phyloP scores from a whole-genome alignment of 129 eudicot species.

The Pittosporum tobira region DNA sequence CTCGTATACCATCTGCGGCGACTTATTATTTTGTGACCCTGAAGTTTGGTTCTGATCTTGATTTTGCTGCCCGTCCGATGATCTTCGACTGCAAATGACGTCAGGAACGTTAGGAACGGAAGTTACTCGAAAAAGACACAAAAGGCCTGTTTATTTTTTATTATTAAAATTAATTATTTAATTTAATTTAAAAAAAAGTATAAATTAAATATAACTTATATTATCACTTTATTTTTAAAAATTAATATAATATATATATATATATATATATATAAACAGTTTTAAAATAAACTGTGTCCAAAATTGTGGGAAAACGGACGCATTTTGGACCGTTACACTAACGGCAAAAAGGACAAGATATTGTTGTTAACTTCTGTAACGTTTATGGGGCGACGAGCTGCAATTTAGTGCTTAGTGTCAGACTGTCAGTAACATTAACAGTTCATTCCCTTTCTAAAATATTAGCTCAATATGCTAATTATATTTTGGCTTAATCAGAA shows the following conservation, averaged over 20 bases:
- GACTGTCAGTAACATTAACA: conserved; percentile 1
- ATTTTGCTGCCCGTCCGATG: conserved; percentile 32
- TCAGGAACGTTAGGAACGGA: too few species aligned
- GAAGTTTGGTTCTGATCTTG: not conserved
- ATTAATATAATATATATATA: too few species aligned
- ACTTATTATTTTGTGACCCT: conserved; percentile 5
- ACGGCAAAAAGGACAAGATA: too few species aligned
- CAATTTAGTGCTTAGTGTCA: not conserved
- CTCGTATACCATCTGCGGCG: conserved; percentile 54
- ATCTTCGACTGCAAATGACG: conserved; percentile 59
- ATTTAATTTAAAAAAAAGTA: not conserved
- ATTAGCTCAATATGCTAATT: too few species aligned
- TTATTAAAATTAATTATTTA: too few species aligned
- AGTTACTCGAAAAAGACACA: too few species aligned
- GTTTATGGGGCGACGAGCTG: too few species aligned
- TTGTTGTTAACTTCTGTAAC: not conserved
- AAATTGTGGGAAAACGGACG: not conserved
- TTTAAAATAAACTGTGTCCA: too few species aligned
- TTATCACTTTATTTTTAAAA: too few species aligned
- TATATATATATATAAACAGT: too few species aligned
- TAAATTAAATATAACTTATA: not conserved
- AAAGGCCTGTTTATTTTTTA: too few species aligned
- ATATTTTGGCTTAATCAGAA: too few species aligned
- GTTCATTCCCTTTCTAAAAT: not conserved
- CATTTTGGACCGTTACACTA: not conserved